Base-by-base conservation (phyloP, 192 early-diverging fungal genomes). In the Cetraspora pellucida region DNA sequence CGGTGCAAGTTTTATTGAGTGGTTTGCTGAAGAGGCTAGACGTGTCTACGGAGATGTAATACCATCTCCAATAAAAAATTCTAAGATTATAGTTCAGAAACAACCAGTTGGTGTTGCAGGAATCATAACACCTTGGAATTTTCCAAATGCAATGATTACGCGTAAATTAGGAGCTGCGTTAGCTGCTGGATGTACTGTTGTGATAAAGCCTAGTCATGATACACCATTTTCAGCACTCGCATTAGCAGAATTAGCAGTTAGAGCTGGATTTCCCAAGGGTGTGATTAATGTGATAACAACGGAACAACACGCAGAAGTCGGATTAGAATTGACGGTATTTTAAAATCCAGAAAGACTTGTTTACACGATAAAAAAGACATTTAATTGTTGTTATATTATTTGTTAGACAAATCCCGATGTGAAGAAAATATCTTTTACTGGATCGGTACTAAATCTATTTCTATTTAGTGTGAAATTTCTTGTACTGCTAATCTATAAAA, bases 11-110 rank as follows among this genome's bases (percentile, higher is more conserved):
- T 96, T 91, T 75, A 84, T 93, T 60, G 89, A 92, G 76, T 96
- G 93, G 93, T 95, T 93, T 77, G 83, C 91, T n/a, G 93, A 95
- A 68, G 95, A 96, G 75, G 91, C 94, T 43, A 89, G 91, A 52
- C 85, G 94, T 50, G 73, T 82, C 3, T 91, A 93, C 64, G 95
- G 95, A 58, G 92, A 92, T 58, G 80, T 92, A 5, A 86, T 97
- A n/a, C 92, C 92, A 43, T 85, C 89, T 23, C 81, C 86, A n/a
- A 77, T 79, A 14, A 65, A 66, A 17, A 72, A 75, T 45, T 81
- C 90, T 44, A 89, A 93, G 13, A 81, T 90, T 45, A 46, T 95
- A 49, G 86, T 90, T 45, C 84, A 94, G 57, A 89, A 90, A 58
- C 92, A 94, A 77, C 93, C 95, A 1, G 82, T 95, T 17, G 95